Evolutionary conservation across 2,329 filamentous ascomycete species (phyloP).

Genomic region (Tolypocladium amazonense): DNA sequence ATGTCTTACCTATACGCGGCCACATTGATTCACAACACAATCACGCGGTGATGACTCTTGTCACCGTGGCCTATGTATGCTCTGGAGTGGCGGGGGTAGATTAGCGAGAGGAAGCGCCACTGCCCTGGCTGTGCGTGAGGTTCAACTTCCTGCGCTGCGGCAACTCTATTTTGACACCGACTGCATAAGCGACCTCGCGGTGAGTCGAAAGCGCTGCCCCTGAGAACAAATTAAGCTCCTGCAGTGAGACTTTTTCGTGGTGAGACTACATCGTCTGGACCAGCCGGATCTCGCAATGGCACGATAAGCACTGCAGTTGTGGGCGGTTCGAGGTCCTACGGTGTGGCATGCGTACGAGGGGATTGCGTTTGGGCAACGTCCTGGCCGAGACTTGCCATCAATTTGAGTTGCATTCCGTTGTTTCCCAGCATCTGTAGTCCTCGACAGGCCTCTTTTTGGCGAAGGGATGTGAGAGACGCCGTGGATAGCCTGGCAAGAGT

Average conservation of each 20-base stretch:
- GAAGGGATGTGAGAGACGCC: not conserved
- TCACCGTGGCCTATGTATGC: not conserved
- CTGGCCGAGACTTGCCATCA: not conserved
- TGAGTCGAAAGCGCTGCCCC: not conserved
- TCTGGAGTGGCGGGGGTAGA: not conserved
- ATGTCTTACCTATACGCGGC: not conserved
- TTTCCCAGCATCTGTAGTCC: not conserved
- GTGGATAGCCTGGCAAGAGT: not conserved
- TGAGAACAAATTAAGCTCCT: not conserved
- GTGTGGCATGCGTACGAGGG: not conserved
- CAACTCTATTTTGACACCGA: not conserved
- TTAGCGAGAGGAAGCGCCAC: not conserved
- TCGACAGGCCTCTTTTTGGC: not conserved
- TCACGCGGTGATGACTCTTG: not conserved
- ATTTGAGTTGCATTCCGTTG: not conserved
- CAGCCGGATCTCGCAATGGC: not conserved
- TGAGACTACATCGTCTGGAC: not conserved
- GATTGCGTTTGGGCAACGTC: not conserved
- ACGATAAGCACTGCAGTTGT: not conserved
- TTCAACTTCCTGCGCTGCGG: not conserved
- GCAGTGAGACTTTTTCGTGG: not conserved
- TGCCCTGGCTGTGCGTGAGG: not conserved
- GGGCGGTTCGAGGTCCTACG: not conserved
- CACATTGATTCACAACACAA: not conserved
- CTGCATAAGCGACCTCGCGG: not conserved